Evolutionary conservation across 1,284 basidiomycete species (phyloP), one percentile per base, ranked within the genome.

Genomic region (Schizophyllum amplum): DNA sequence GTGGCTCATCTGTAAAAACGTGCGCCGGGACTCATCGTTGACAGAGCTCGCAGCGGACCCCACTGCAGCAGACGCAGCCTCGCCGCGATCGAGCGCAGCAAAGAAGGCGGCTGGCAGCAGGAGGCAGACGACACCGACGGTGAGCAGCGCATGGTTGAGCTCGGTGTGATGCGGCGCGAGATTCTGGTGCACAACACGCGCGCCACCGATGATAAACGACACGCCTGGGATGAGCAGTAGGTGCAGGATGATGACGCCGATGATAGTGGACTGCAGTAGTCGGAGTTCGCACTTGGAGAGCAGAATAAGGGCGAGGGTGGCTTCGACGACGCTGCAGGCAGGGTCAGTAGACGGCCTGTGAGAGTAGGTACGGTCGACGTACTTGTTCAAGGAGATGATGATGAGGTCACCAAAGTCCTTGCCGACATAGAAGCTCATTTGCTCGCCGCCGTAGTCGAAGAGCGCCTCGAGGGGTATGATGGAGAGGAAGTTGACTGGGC

Each of bases 101-200:
- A 86, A 89, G 67, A 84, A 82, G 2, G 83, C 82, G 6, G 80
- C 79, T 1, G 86, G 86, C 1, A 87, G 68, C 5, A 86, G 69
- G 2, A 87, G 70, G 15, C 80, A 75, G 60, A 88, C 65, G 1
- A 87, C 82, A 20, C 85, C 86, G 60, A 87, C 73, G 0, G 78
- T 81, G 6, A 87, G 72, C n/a, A 88, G 68, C 0, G 82, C 78
- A 57, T 85, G 83, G 61, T 87, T 87, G 4, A 87, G 71, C 60
- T 87, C 75, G 0, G 79, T 80, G 13, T 78, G 65, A 62, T 77
- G 75, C 1, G 75, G 74, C 59, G 80, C 74, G 4, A 81, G 67
- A 49, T 76, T 69, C 61, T 82, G 80, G 54, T 80, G 73, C 66
- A 71, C 69, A 20, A 69, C 62, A 21, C 71, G 68, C 11, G 72